Base-by-base conservation (phyloP, 306 rosid species). In the Spatholobus suberectus region DNA sequence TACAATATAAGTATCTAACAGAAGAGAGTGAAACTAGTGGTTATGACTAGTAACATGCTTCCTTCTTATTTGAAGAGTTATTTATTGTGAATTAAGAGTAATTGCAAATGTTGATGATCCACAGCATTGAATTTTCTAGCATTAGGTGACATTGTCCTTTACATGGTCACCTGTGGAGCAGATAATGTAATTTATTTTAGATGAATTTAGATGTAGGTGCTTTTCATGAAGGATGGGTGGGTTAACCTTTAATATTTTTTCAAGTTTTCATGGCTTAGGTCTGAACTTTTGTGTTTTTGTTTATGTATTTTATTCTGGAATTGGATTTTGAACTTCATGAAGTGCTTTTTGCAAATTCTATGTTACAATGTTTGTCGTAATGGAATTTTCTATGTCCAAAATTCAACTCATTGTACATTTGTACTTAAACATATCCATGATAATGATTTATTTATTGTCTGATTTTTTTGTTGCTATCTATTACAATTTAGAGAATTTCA, bases 1-100 rank as follows among this genome's bases (percentile, higher is more conserved):
- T 34, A 41, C 77, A 69, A 75, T 70, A 68, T 21, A 70, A 59
- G 14, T 44, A 79, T 38, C 77, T 52, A 29, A 23, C 70, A 26
- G 29, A 44, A 67, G 59, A 47, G 68, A 17, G 67, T 38, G 54
- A 75, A 37, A 40, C 57, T 54, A 35, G 51, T 75, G 70, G 54
- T 52, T 80, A 32, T 52, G 58, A 66, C 65, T 52, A 46, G 74
- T 55, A 32, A 14, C 26, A 12, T 43, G 44, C 71, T 32, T 66
- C 70, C 71, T 32, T 66, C 70, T 82, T 81, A 35, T 32, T 35
- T 68, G 27, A 79, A 65, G 41, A 23, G 38, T 68, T 79, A 40
- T 32, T 65, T 68, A 18, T 65, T 40, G 51, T 71, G 44, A 24
- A 20, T 41, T 65, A 23, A 74, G 73, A 52, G 18, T 43, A 47